Percentiles rank a stretch among this genome's conserved stretches.
Evolutionary conservation across 2,329 filamentous ascomycete genomes (phyloP).

Genomic region (Cladophialophora chaetospira): DNA sequence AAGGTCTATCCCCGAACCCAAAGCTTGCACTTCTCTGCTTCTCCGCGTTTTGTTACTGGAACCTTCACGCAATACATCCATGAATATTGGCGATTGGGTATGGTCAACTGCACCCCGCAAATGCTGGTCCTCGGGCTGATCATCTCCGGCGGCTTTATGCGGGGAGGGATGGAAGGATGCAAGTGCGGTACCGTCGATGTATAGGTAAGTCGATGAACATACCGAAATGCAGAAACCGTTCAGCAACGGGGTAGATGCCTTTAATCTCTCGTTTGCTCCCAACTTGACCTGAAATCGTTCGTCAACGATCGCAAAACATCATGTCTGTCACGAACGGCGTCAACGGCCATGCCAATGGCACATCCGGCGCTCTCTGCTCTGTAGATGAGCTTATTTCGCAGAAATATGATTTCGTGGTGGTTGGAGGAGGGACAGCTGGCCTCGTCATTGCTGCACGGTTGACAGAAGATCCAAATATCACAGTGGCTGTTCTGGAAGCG

Average conservation of each 20-base stretch:
- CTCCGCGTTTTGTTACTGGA: not conserved
- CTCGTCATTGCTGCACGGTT: conserved; percentile 39
- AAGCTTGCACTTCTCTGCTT: not conserved
- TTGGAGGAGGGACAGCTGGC: conserved; percentile 40
- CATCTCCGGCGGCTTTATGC: conserved; percentile 6
- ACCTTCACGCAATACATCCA: not conserved
- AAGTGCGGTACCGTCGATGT: not conserved
- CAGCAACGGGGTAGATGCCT: not conserved
- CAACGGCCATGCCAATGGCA: conserved; percentile 21
- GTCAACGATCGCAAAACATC: not conserved
- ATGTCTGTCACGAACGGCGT: conserved; percentile 20
- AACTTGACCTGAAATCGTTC: not conserved
- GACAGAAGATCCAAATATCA: conserved; percentile 37
- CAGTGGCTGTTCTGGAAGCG: conserved; percentile 50
- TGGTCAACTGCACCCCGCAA: conserved; percentile 1
- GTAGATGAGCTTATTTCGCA: conserved; percentile 26
- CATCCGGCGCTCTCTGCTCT: conserved; percentile 20
- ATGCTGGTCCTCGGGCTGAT: conserved; percentile 1
- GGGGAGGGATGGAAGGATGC: not conserved
- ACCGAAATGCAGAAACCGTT: not conserved
- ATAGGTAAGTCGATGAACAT: not conserved
- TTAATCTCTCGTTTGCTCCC: too few relatives aligned
- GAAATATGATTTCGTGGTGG: conserved; percentile 37
- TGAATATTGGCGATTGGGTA: not conserved
- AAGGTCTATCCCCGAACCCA: not conserved